phyloP scores from a whole-genome alignment of 495 filamentous ascomycete genomes.

The Antarctomyces pellizariae region DNA sequence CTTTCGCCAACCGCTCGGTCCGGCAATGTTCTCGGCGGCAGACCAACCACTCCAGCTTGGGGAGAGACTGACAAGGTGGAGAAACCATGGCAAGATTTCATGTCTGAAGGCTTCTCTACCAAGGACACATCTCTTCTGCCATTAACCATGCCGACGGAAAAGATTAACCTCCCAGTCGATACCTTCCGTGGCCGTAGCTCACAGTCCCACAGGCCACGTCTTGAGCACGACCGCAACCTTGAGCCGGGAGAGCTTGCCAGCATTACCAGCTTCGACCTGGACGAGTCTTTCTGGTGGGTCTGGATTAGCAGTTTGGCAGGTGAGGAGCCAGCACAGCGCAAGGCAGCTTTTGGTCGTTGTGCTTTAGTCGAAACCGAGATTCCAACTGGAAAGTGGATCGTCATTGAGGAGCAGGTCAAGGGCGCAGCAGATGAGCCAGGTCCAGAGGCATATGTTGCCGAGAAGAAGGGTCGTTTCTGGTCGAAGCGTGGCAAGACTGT shows the following conservation, averaged over 20 bases:
- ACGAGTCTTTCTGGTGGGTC: constrained; percentile 99
- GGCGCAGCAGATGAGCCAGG: constrained; percentile 74
- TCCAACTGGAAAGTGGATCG: constrained; percentile 61
- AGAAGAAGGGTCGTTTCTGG: constrained; percentile 86
- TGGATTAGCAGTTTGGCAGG: constrained; percentile 93
- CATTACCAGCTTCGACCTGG: constrained; percentile 63
- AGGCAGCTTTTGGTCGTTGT: constrained; percentile 84
- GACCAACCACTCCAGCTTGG: constrained; percentile 75
- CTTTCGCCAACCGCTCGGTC: constrained; percentile 37
- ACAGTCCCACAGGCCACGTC: constrained; percentile 54
- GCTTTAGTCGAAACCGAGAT: constrained; percentile 79
- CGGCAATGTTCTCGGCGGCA: constrained; percentile 30
- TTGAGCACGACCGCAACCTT: constrained; percentile 37
- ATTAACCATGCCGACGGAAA: constrained; percentile 68
- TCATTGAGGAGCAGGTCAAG: constrained; percentile 90
- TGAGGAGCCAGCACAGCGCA: constrained; percentile 64
- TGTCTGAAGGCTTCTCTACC: constrained; percentile 83
- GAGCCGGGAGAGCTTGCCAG: constrained; percentile 89
- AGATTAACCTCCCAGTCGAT: constrained; percentile 70
- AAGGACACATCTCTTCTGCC: constrained; percentile 26
- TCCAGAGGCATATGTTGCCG: constrained; percentile 65
- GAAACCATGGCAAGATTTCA: constrained; percentile 97
- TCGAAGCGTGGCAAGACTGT: constrained; percentile 44
- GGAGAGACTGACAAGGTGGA: too few relatives aligned
- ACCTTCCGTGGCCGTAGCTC: constrained; percentile 57